phyloP scores from a whole-genome alignment of 106 monocot genomes.

The Dendrobium officinale region DNA sequence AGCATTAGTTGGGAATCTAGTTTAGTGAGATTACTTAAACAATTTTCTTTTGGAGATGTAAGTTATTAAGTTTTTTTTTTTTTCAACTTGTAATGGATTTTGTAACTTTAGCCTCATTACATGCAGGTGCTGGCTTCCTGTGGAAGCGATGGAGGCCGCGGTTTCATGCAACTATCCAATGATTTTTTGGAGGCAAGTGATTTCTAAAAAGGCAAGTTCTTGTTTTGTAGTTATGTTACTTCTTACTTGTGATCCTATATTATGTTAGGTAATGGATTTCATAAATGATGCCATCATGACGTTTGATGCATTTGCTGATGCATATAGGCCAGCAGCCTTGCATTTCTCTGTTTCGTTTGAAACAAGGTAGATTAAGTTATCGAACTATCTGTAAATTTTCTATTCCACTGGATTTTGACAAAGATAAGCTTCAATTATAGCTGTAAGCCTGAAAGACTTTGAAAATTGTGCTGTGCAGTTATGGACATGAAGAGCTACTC shows the following conservation, averaged over 20 bases:
- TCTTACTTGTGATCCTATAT: not conserved
- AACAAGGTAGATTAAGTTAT: conserved; percentile 39
- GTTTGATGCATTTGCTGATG: conserved; percentile 75
- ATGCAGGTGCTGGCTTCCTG: conserved; percentile 43
- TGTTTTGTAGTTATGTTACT: not conserved
- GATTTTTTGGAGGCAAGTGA: conserved; percentile 79
- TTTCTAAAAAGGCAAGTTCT: not conserved
- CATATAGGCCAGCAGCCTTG: conserved; percentile 57
- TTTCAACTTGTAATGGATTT: not conserved
- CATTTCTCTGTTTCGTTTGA: conserved; percentile 55
- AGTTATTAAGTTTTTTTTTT: not conserved
- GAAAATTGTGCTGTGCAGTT: conserved; percentile 38
- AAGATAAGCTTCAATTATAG: not conserved
- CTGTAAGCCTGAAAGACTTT: not conserved
- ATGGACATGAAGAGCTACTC: conserved; percentile 59
- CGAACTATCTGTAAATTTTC: not conserved
- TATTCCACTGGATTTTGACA: not conserved
- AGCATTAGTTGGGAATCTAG: not conserved
- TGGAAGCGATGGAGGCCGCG: conserved; percentile 19
- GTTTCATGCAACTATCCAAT: conserved; percentile 32
- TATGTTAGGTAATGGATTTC: conserved; percentile 80
- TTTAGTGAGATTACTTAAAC: not conserved
- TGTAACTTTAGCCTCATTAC: not conserved
- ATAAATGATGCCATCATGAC: conserved; percentile 91
- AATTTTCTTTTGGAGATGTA: not conserved